phyloP scores from a whole-genome alignment of 208 protist genomes.

The Naegleria lovaniensis region DNA sequence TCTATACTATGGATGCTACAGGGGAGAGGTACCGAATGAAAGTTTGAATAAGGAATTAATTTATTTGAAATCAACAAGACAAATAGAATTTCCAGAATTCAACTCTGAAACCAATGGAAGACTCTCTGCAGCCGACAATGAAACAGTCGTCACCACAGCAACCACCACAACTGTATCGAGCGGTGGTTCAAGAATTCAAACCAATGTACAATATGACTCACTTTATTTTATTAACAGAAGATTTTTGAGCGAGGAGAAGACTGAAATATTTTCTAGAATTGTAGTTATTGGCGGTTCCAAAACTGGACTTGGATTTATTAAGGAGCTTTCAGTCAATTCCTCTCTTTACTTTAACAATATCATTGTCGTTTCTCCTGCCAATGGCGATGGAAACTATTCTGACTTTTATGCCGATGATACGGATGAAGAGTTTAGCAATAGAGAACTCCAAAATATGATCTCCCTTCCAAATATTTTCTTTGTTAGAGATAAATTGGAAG shows the following conservation, averaged over 20 bases:
- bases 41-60: conserved; percentile 3
- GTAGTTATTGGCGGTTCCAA: conserved; percentile 70
- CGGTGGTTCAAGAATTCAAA: background rate
- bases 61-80: conserved; percentile 6
- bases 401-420: conserved; percentile 56
- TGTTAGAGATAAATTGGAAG: conserved; percentile 54
- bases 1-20: background rate
- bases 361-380: conserved; percentile 70
- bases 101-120: background rate
- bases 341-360: conserved; percentile 74
- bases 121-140: background rate
- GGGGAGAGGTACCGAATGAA: background rate
- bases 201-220: background rate
- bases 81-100: background rate
- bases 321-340: conserved; percentile 62
- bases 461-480: background rate
- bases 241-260: conserved; percentile 64
- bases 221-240: conserved; percentile 66
- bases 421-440: conserved; percentile 60
- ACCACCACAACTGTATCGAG: background rate
- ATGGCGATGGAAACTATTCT: conserved; percentile 71
- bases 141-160: background rate
- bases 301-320: conserved; percentile 65
- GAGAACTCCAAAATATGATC: conserved; percentile 30
- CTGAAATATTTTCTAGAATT: conserved; percentile 64